These are phyloP conservation scores for Rosa hybrid DNA, from an alignment of 331 rosid species.

Conservation along the genomic window DNA sequence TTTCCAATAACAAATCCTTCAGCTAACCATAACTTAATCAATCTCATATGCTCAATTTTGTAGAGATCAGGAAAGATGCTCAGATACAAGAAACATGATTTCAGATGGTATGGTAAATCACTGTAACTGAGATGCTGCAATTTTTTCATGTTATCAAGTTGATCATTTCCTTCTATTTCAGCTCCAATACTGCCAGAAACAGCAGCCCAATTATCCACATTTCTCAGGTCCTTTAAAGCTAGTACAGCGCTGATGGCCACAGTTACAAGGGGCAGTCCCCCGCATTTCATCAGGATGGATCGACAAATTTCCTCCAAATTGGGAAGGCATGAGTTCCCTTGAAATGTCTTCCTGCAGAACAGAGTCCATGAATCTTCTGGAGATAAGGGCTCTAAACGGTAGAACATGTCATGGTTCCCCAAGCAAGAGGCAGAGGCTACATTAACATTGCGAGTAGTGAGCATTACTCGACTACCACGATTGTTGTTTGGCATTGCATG, in stretches of 20 bases:
- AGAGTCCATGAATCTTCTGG: not conserved
- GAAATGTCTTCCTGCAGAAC: too few relatives aligned
- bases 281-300: too few relatives aligned
- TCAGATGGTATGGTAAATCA: conserved; percentile 57
- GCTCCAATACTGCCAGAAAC: conserved; percentile 42
- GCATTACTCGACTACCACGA: conserved; percentile 49
- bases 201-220: conserved; percentile 51
- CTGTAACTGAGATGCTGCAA: conserved; percentile 49
- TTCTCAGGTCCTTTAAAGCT: conserved; percentile 43
- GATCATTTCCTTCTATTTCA: conserved; percentile 41
- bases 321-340: too few relatives aligned
- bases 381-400: conserved; percentile 44
- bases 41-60: conserved; percentile 39
- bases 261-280: conserved; percentile 53
- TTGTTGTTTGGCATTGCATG: conserved; percentile 46
- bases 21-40: conserved; percentile 64
- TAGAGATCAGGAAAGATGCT: conserved; percentile 53
- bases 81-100: conserved; percentile 55
- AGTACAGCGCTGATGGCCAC: conserved; percentile 55
- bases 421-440: conserved; percentile 35
- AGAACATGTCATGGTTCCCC: conserved; percentile 33
- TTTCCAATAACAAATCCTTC: conserved; percentile 53
- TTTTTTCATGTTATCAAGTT: conserved; percentile 45
- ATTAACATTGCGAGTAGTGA: conserved; percentile 53
- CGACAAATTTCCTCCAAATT: too few relatives aligned